Conservation (phyloP, 2,329 filamentous ascomycete species). For the Colletotrichum plurivorum region DNA sequence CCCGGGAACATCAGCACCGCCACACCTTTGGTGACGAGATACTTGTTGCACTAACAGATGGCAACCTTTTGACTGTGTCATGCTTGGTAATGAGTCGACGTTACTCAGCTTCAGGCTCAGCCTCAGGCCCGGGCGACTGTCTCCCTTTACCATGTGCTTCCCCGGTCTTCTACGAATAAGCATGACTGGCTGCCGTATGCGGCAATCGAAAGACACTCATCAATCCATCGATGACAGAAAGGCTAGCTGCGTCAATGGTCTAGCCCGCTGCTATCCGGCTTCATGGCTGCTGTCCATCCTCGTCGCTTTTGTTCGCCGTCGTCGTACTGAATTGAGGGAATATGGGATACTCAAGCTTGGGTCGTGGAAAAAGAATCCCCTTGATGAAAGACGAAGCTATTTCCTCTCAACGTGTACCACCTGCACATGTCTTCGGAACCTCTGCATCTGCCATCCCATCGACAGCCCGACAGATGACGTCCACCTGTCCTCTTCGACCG, state of each 20-base stretch:
- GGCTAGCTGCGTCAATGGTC: no score
- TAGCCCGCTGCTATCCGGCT: no score
- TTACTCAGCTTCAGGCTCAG: slow-evolving; percentile 29
- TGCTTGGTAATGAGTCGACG: slow-evolving; percentile 14
- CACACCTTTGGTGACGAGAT: neutral
- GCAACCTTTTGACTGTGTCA: slow-evolving; percentile 17
- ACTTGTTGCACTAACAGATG: slow-evolving; percentile 20
- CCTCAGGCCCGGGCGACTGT: slow-evolving; percentile 19
- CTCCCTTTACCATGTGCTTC: slow-evolving; percentile 18
- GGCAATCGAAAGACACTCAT: no score
- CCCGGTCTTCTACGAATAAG: slow-evolving; percentile 28
- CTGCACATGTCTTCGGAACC: neutral
- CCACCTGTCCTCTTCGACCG: slow-evolving; percentile 1
- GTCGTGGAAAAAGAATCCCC: no score
- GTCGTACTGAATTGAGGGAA: no score
- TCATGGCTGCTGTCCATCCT: no score
- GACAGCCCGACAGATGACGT: slow-evolving; percentile 21
- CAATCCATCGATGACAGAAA: no score
- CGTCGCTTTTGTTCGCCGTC: no score
- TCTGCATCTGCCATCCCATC: slow-evolving; percentile 34
- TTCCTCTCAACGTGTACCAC: neutral
- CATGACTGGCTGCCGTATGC: neutral
- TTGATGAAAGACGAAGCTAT: neutral
- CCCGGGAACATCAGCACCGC: slow-evolving; percentile 25
- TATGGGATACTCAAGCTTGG: no score